These are phyloP conservation scores for Lasiosphaeris hirsuta DNA, from an alignment of 495 filamentous ascomycete species.

Conservation along the genomic window DNA sequence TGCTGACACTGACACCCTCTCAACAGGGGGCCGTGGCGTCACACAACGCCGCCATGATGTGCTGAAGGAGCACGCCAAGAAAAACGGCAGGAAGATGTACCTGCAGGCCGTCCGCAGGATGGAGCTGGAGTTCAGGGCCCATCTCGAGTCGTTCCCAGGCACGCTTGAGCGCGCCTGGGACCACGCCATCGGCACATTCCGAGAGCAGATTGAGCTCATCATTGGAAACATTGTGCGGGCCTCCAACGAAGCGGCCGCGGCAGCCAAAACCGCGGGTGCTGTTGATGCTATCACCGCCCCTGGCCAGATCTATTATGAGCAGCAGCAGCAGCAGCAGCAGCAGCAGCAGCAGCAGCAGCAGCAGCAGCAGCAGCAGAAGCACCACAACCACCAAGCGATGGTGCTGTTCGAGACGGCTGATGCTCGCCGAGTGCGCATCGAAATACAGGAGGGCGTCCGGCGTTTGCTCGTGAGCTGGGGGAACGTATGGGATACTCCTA, in stretches of 20 bases:
- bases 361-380: no score
- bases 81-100: neutral
- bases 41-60: neutral
- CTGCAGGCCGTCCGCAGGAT: neutral
- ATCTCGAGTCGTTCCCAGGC: neutral
- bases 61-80: neutral
- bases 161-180: neutral
- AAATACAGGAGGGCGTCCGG: neutral
- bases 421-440: neutral
- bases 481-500: neutral
- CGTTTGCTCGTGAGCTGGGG: neutral
- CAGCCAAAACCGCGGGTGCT: no score
- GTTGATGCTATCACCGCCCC: no score
- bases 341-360: no score
- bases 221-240: conserved; percentile 12
- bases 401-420: no score
- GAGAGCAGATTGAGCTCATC: neutral
- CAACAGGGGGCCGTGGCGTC: neutral
- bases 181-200: neutral
- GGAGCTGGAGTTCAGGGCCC: neutral
- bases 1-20: no score
- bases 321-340: no score
- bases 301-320: no score
- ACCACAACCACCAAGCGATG: no score
- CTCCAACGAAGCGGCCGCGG: neutral